phyloP scores from a whole-genome alignment of 2,329 filamentous ascomycete species.

The Penicillium sp. region DNA sequence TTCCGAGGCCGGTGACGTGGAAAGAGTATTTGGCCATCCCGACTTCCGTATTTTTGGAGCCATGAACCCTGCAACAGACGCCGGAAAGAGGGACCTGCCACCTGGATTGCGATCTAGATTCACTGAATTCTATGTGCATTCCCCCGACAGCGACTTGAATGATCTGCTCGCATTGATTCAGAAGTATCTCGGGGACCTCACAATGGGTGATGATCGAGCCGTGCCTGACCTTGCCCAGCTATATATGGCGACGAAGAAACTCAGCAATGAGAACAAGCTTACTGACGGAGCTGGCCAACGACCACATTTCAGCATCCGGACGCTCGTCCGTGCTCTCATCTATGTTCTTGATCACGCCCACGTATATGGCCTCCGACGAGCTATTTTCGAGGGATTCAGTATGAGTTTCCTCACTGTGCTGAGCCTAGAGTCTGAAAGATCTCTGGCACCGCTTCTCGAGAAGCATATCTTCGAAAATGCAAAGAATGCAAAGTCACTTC shows the following conservation, averaged over 20 bases:
- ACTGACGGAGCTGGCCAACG: slow-evolving; percentile 96
- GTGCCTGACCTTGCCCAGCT: slow-evolving; percentile 81
- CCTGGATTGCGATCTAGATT: slow-evolving; percentile 88
- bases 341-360: slow-evolving; percentile 86
- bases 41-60: slow-evolving; percentile 96
- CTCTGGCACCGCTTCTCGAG: slow-evolving; percentile 78
- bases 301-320: slow-evolving; percentile 95
- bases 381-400: slow-evolving; percentile 91
- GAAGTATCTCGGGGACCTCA: slow-evolving; percentile 77
- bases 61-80: slow-evolving; percentile 98
- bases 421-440: slow-evolving; percentile 76
- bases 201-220: slow-evolving; percentile 72
- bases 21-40: slow-evolving; percentile 84
- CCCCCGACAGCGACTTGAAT: slow-evolving; percentile 83
- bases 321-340: slow-evolving; percentile 83
- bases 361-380: slow-evolving; percentile 80
- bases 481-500: slow-evolving; percentile 70
- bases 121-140: slow-evolving; percentile 92
- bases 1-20: slow-evolving; percentile 90
- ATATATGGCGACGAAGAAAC: slow-evolving; percentile 83
- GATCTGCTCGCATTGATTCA: slow-evolving; percentile 88
- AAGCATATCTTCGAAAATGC: slow-evolving; percentile 76
- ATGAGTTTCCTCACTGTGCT: slow-evolving; percentile 97
- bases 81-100: slow-evolving; percentile 92
- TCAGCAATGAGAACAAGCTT: slow-evolving; percentile 79